These are phyloP conservation scores for Bolboschoenoplectus hybrid DNA, from an alignment of 202 grass and related monocot genomes.

Conservation along the genomic window DNA sequence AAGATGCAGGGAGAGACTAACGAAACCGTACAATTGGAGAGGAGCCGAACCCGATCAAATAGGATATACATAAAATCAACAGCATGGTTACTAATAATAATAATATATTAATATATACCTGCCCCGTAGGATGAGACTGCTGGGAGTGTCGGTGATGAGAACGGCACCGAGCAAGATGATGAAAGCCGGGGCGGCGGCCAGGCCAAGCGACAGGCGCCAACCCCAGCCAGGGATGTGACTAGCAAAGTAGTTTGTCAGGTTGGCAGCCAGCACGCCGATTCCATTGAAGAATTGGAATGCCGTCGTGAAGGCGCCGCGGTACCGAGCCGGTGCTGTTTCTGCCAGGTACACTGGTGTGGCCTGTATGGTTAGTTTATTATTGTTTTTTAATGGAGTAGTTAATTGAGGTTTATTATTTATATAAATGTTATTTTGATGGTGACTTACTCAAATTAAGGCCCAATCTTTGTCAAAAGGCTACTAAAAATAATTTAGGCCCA, in stretches of 20 bases:
- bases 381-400: background rate
- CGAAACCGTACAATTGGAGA: no score
- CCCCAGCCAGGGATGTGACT: conserved; percentile 44
- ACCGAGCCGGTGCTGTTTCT: conserved; percentile 51
- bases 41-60: background rate
- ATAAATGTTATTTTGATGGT: no score
- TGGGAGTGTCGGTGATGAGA: conserved; percentile 54
- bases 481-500: no score
- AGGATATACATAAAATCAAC: background rate
- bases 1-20: no score
- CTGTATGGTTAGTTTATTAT: conserved; percentile 16
- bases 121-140: conserved; percentile 56
- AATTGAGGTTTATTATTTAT: background rate
- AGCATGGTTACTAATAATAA: background rate
- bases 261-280: conserved; percentile 50
- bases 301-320: conserved; percentile 52
- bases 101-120: background rate
- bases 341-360: conserved; percentile 58
- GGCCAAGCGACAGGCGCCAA: conserved; percentile 65
- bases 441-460: no score
- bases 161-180: conserved; percentile 43
- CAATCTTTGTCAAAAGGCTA: no score
- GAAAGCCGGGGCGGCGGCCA: conserved; percentile 41
- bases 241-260: conserved; percentile 57
- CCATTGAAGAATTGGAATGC: conserved; percentile 61